Conservation (phyloP, 2,329 filamentous ascomycete genomes). For the Neonectria ditissima region DNA sequence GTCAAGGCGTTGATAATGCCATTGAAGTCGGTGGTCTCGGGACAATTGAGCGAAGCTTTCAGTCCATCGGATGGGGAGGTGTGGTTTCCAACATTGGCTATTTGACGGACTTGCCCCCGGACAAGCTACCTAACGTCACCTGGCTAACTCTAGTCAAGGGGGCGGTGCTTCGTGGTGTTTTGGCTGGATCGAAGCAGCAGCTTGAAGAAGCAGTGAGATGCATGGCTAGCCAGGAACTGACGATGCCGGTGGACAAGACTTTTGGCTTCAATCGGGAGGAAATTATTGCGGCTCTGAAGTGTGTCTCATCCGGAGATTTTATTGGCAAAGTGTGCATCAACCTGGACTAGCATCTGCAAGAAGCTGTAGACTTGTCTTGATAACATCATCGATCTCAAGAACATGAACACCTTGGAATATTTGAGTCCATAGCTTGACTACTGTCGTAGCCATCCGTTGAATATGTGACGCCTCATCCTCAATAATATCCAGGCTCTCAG, state of each 20-base stretch:
- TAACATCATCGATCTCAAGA: conserved; percentile 8
- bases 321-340: conserved; percentile 14
- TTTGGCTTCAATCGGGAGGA: conserved; percentile 6
- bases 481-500: not conserved
- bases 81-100: conserved; percentile 60
- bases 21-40: conserved; percentile 55
- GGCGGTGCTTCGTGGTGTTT: conserved; percentile 8
- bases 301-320: conserved; percentile 1
- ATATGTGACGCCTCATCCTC: not conserved
- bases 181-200: conserved; percentile 24
- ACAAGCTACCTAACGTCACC: conserved; percentile 11
- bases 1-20: conserved; percentile 56
- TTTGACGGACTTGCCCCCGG: conserved; percentile 26
- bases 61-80: conserved; percentile 58
- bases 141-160: conserved; percentile 11
- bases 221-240: not conserved
- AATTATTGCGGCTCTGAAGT: not conserved
- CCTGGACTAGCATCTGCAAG: conserved; percentile 2
- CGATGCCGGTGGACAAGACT: not conserved
- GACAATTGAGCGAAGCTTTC: conserved; percentile 59
- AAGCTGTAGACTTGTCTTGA: not conserved
- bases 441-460: conserved; percentile 1
- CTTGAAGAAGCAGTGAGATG: conserved; percentile 17
- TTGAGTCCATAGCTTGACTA: not conserved
- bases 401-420: conserved; percentile 4